phyloP scores from a whole-genome alignment of 2,329 filamentous ascomycete genomes.

The Ophiostoma ips region DNA sequence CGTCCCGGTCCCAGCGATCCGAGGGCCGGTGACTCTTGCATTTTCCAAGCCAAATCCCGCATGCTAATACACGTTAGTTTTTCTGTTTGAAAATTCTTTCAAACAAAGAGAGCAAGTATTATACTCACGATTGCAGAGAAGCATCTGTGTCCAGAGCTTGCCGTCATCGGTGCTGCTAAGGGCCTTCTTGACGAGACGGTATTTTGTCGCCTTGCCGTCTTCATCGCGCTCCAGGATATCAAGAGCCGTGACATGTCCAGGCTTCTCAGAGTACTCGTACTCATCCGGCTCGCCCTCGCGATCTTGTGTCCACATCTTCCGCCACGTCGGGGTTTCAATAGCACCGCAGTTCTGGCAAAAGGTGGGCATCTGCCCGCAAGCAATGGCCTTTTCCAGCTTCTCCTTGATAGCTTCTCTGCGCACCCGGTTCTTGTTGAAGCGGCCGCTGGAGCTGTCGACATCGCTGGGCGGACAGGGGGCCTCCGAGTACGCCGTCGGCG shows the following conservation, averaged over 20 bases:
- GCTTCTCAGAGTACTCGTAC: constrained; percentile 58
- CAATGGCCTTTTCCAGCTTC: constrained; percentile 48
- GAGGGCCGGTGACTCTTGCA: constrained; percentile 71
- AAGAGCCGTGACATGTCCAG: constrained; percentile 61
- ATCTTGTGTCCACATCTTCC: constrained; percentile 76
- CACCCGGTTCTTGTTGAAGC: constrained; percentile 49
- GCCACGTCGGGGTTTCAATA: constrained; percentile 93
- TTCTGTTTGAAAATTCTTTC: background rate
- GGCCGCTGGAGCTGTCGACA: constrained; percentile 23
- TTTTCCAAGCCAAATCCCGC: constrained; percentile 88
- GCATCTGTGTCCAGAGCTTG: constrained; percentile 52
- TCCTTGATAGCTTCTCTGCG: constrained; percentile 50
- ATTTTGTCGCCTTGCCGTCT: constrained; percentile 47
- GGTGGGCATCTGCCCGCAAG: constrained; percentile 70
- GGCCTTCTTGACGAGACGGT: constrained; percentile 67
- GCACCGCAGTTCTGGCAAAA: constrained; percentile 89
- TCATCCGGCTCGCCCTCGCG: constrained; percentile 55
- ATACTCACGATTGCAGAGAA: constrained; percentile 74
- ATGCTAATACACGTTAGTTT: constrained; percentile 36
- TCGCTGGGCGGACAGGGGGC: constrained; percentile 32
- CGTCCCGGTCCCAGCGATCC: constrained; percentile 65
- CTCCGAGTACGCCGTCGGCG: constrained; percentile 23
- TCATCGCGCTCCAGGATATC: constrained; percentile 50
- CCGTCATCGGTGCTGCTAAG: constrained; percentile 49
- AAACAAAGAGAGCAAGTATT: background rate